Base-by-base conservation (phyloP, 164 flowering plant species). In the Magnolia sinica region DNA sequence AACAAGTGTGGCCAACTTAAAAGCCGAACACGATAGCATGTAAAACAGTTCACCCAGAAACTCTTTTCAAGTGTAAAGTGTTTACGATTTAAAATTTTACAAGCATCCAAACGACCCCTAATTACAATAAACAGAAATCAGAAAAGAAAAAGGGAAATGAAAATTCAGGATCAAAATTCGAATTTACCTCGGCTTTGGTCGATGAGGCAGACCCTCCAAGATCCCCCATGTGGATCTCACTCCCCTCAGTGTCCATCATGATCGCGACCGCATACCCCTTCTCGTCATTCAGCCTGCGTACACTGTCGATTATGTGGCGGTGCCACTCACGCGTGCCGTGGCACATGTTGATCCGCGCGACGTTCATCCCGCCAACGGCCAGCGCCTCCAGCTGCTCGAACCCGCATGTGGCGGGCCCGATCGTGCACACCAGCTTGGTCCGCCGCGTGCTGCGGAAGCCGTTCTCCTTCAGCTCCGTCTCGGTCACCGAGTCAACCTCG, bases 221-320 rank as follows among this genome's bases (percentile, higher is more conserved):
- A 82, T 95, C 98, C 4, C 98, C 97, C 98, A 95, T 95, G 73
- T 91, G 98, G 84, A 95, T 92, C 88, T 95, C 97, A 71, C 97
- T 93, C 61, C 98, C 98, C 77, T 95, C 98, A 6, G 98, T 95
- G 73, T 95, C 98, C 98, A 95, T 95, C 97, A 95, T 95, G 67
- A 95, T 86, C 0, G 98, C 98, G 7, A 95, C 96, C 3, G 98
- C 98, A 61, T 65, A 95, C 2, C 98, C 98, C 72, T 95, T 93
- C 86, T 89, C 98, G 45, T 88, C 95, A 72, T 95, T 95, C 80
- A 93, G 80, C 81, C 85, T 82, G 81, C 98, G 76, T 49, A 95
- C 96, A 0, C 87, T 79, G 73, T 88, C 83, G 64, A 95, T 93
- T 37, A 95, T 97, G 0, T 65, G 22, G 7, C 82, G 81, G 79